Evolutionary conservation across 169 alveolate genomes (phyloP).

Genomic region (Plasmodium billcollinsi): DNA sequence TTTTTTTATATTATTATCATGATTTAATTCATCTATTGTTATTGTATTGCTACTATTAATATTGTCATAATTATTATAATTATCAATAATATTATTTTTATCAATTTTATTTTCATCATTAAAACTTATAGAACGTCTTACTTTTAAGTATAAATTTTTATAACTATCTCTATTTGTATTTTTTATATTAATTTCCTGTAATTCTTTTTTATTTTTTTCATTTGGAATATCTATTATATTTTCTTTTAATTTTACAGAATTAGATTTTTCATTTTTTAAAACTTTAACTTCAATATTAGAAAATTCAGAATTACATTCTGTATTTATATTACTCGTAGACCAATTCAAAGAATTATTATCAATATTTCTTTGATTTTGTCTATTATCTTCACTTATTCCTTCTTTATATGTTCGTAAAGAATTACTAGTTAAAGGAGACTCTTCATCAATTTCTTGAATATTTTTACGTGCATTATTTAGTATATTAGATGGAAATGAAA

Average conservation of each 20-base stretch:
- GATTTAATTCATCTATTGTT: conserved; percentile 1
- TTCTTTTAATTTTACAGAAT: background rate
- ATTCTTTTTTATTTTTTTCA: background rate
- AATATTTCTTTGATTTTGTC: conserved; percentile 2
- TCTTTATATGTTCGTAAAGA: conserved; percentile 6
- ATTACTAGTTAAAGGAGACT: background rate
- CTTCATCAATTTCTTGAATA: conserved; percentile 6
- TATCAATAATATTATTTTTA: background rate
- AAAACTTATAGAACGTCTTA: conserved; percentile 3
- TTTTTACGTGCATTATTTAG: too few species aligned
- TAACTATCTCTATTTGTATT: conserved; percentile 23
- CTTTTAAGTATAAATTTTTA: background rate
- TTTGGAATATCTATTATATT: background rate
- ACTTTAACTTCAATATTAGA: conserved; percentile 36
- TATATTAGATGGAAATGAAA: background rate
- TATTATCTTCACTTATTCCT: conserved; percentile 7
- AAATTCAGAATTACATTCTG: conserved; percentile 36
- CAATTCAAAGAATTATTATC: conserved; percentile 27
- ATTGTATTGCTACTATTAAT: conserved; percentile 19
- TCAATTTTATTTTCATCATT: conserved; percentile 1
- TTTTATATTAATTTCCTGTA: conserved; percentile 13
- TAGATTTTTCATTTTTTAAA: conserved; percentile 16
- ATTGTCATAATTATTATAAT: background rate
- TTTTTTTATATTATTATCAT: background rate
- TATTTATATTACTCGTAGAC: conserved; percentile 16